Evolutionary conservation across 2,329 filamentous ascomycete species (phyloP), one percentile per base, ranked within the genome.

Genomic region (Claviceps monticola): DNA sequence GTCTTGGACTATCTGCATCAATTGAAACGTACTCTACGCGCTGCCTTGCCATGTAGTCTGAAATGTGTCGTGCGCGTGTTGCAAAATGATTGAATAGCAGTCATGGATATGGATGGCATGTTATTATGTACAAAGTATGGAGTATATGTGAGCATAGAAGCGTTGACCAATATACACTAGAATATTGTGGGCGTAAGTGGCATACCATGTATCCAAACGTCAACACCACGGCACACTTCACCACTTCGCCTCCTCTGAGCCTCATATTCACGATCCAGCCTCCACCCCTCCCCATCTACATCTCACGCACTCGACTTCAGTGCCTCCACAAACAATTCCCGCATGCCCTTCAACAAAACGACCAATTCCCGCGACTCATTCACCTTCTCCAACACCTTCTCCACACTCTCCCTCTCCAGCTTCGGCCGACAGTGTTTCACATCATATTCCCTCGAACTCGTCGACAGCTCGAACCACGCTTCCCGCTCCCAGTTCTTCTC

Each of bases 381-480:
- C 53, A 96, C 75, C 62, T 76, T 75, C 57, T 94, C 86, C 51
- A 90, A 67, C 47, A 93, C 83, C 64, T 77, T 76, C 51, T 93
- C 86, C 44, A 93, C 79, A 59, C 83, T 83, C 56, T 89, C 86
- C 55, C 76, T 73, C 63, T 94, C 86, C 56, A 95, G 71, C 69
- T 88, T 91, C 13, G 93, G 93, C 63, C 85, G 76, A 60, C 84
- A 86, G 59, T 87, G 84, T 54, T 82, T 78, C 39, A 97, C 84
- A 56, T 87, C 85, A 67, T 96, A 97, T 61, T 95, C 90, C 54
- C 86, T 75, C 56, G 80, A 81, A 38, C 82, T 80, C 46, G 86
- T 95, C 58, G 85, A 83, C 53, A 98, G 73, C 71, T 97, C 91
- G 64, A 98, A 97, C 83, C 86, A 94, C 14, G 86, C 89, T 70